phyloP scores from a whole-genome alignment of 148 eudicot genomes.

The Nepenthes gracilis region DNA sequence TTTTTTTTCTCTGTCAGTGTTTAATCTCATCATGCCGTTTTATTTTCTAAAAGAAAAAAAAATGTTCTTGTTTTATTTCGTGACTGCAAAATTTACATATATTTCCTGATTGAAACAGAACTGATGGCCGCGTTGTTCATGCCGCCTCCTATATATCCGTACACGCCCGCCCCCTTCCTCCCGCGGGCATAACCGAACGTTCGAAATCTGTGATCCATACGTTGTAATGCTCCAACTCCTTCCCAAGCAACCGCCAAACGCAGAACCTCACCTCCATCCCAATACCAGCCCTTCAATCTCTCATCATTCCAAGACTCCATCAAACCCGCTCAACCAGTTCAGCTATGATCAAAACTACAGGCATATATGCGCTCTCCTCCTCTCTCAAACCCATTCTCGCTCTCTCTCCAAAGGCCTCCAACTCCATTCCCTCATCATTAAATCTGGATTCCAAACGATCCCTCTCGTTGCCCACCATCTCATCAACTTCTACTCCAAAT shows the following conservation, averaged over 20 bases:
- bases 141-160: too few species aligned
- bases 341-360: conserved; percentile 25
- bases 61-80: too few species aligned
- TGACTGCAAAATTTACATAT: too few species aligned
- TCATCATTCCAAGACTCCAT: background rate
- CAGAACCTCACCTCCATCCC: conserved; percentile 1
- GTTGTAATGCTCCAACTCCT: conserved; percentile 1
- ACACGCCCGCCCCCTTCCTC: too few species aligned
- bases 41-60: too few species aligned
- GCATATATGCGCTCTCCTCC: conserved; percentile 32
- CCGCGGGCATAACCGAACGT: too few species aligned
- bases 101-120: too few species aligned
- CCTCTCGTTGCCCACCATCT: conserved; percentile 66
- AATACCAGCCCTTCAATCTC: background rate
- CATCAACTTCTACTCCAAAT: conserved; percentile 70
- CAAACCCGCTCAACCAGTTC: conserved; percentile 13
- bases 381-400: conserved; percentile 33
- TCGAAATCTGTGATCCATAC: too few species aligned
- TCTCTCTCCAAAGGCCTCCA: conserved; percentile 43
- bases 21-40: too few species aligned
- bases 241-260: conserved; percentile 2
- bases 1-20: too few species aligned
- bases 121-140: too few species aligned
- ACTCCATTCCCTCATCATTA: conserved; percentile 59
- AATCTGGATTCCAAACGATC: conserved; percentile 38